Percentiles rank a stretch among this genome's conserved stretches.
phyloP scores from a whole-genome alignment of 176 grass and related monocot species.

The Luzula sylvatica region DNA sequence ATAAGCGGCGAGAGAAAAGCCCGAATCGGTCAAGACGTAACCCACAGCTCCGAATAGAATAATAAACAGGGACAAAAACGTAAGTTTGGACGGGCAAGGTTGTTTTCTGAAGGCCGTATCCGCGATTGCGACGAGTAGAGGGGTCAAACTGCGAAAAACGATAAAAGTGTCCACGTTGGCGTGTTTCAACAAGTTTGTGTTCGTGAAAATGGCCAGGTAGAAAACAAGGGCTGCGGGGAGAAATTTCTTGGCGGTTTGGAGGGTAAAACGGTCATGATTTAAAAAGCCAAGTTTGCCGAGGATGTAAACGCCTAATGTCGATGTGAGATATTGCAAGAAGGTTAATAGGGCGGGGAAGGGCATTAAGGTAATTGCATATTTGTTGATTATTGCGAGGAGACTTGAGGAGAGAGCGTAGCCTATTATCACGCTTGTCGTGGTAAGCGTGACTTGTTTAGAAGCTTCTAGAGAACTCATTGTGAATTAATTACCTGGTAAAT shows the following conservation, averaged over 20 bases:
- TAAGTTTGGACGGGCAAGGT: slow-evolving; percentile 64
- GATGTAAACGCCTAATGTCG: slow-evolving; percentile 47
- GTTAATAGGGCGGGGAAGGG: slow-evolving; percentile 69
- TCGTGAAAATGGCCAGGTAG: slow-evolving; percentile 91
- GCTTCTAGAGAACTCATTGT: slow-evolving; percentile 14
- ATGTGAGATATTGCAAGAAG: slow-evolving; percentile 61
- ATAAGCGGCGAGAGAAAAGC: slow-evolving; percentile 66
- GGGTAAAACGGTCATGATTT: slow-evolving; percentile 53
- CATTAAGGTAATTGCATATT: slow-evolving; percentile 78
- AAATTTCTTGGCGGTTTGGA: slow-evolving; percentile 71
- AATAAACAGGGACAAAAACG: slow-evolving; percentile 65
- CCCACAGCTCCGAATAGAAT: slow-evolving; percentile 68
- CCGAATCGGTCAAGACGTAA: slow-evolving; percentile 72
- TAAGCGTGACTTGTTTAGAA: slow-evolving; percentile 36
- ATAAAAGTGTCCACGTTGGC: slow-evolving; percentile 88
- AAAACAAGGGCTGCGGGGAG: slow-evolving; percentile 59
- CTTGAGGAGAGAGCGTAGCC: slow-evolving; percentile 83
- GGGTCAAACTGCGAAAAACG: slow-evolving; percentile 73
- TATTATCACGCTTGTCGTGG: slow-evolving; percentile 61
- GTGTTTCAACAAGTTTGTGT: slow-evolving; percentile 70
- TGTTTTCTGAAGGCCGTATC: slow-evolving; percentile 73
- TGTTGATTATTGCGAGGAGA: slow-evolving; percentile 80
- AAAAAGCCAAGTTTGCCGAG: slow-evolving; percentile 69
- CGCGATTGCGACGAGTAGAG: slow-evolving; percentile 68
- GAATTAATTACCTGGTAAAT: not conserved